Evolutionary conservation across 1,284 basidiomycete species (phyloP).

Genomic region (Ustilago loliicola): DNA sequence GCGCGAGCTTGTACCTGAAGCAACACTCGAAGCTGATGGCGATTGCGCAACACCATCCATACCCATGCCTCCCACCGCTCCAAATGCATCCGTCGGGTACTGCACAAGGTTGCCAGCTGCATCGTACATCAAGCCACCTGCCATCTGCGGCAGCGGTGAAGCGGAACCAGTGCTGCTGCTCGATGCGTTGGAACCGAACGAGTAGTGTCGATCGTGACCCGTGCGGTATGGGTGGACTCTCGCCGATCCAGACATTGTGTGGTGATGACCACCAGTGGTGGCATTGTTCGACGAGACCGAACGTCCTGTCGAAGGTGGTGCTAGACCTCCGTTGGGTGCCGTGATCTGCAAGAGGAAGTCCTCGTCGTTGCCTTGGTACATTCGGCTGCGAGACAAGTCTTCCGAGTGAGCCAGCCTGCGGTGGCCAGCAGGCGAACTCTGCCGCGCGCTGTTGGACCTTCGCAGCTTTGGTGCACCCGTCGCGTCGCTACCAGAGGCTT

Average conservation of each 20-base stretch:
- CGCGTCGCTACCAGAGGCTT: slow-evolving; percentile 5
- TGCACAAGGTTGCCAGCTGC: slow-evolving; percentile 29
- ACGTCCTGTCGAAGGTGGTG: slow-evolving; percentile 52
- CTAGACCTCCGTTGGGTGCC: slow-evolving; percentile 59
- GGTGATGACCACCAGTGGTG: slow-evolving; percentile 19
- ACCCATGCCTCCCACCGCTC: slow-evolving; percentile 14
- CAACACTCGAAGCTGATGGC: slow-evolving; percentile 32
- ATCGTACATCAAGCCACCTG: slow-evolving; percentile 31
- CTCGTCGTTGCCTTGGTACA: slow-evolving; percentile 43
- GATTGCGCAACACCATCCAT: slow-evolving; percentile 30
- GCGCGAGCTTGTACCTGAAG: slow-evolving; percentile 37
- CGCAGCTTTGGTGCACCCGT: slow-evolving; percentile 22
- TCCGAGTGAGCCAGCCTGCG: slow-evolving; percentile 56
- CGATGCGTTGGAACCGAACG: slow-evolving; percentile 52
- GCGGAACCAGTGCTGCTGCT: slow-evolving; percentile 47
- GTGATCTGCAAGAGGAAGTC: slow-evolving; percentile 61
- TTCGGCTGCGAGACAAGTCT: slow-evolving; percentile 54
- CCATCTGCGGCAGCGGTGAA: slow-evolving; percentile 35
- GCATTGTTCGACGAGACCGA: slow-evolving; percentile 36
- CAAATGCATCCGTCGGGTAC: slow-evolving; percentile 38
- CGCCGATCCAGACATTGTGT: slow-evolving; percentile 31
- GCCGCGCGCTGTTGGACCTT: slow-evolving; percentile 36
- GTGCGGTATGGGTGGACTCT: slow-evolving; percentile 50
- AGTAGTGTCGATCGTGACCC: slow-evolving; percentile 54
- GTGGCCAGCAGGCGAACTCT: slow-evolving; percentile 41